A percentile compares a stretch with the other conserved stretches of the same genome.
phyloP scores from a whole-genome alignment of 495 filamentous ascomycete species.

The Cercophora newfieldiana region DNA sequence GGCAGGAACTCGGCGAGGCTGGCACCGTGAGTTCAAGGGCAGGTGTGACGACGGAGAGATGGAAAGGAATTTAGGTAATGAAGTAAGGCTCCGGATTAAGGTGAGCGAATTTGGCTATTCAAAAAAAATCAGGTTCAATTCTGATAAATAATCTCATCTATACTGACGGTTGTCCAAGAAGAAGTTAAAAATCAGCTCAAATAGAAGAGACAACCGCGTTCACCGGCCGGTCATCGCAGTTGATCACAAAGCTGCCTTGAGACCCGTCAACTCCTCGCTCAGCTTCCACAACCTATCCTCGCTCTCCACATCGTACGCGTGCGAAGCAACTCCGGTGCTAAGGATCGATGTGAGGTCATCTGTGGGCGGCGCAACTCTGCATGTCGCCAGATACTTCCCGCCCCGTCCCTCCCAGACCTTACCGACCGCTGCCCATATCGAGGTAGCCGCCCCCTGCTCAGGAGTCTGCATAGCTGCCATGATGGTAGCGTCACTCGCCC shows the following conservation, averaged over 20 bases:
- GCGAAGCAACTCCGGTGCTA: neutral
- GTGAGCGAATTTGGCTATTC: no score
- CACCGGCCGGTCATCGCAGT: neutral
- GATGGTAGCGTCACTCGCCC: neutral
- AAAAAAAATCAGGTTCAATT: no score
- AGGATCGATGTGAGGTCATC: neutral
- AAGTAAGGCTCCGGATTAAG: no score
- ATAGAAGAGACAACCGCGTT: neutral
- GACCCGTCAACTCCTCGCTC: slow-evolving; percentile 14
- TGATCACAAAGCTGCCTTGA: slow-evolving; percentile 2
- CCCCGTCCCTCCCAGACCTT: slow-evolving; percentile 8
- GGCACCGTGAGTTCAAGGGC: no score
- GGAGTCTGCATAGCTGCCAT: slow-evolving; percentile 1
- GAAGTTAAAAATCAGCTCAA: neutral
- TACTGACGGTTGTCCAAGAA: no score
- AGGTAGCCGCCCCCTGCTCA: slow-evolving; percentile 3
- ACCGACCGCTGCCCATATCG: slow-evolving; percentile 1
- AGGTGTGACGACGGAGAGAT: no score
- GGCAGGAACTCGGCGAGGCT: no score
- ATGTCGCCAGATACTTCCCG: slow-evolving; percentile 3
- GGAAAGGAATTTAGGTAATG: no score
- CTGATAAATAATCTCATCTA: no score
- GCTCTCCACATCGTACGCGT: slow-evolving; percentile 11
- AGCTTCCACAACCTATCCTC: slow-evolving; percentile 17
- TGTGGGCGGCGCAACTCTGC: neutral